Percentiles rank a stretch among this genome's conserved stretches.
These are phyloP conservation scores for Ramalina intermedia DNA, from an alignment of 495 filamentous ascomycete species.

Conservation along the genomic window DNA sequence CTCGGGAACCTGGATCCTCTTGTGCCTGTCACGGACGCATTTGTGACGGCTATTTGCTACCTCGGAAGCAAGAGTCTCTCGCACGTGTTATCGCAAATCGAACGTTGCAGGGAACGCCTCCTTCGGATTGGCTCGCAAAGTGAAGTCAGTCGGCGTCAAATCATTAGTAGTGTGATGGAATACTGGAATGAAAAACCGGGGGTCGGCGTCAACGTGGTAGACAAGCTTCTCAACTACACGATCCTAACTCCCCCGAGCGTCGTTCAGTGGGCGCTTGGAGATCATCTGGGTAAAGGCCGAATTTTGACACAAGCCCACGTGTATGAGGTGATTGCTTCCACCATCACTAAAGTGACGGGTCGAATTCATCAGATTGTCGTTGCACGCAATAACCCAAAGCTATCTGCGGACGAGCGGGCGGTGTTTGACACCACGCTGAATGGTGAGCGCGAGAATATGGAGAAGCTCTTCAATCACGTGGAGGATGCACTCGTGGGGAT, in stretches of 20 bases:
- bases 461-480: constrained; percentile 62
- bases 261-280: constrained; percentile 71
- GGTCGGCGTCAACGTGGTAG: constrained; percentile 81
- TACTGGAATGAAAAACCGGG: constrained; percentile 93
- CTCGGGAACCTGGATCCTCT: constrained; percentile 55
- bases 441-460: constrained; percentile 55
- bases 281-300: constrained; percentile 47
- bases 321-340: constrained; percentile 80
- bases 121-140: constrained; percentile 61
- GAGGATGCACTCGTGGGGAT: constrained; percentile 65
- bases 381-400: constrained; percentile 35
- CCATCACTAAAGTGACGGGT: constrained; percentile 82
- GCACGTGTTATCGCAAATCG: constrained; percentile 88
- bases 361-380: constrained; percentile 71
- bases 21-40: constrained; percentile 76
- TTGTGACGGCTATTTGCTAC: constrained; percentile 81
- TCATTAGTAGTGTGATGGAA: constrained; percentile 75
- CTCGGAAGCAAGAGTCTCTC: constrained; percentile 91
- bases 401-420: constrained; percentile 45
- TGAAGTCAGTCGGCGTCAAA: constrained; percentile 62
- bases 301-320: constrained; percentile 58
- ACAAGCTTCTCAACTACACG: constrained; percentile 95
- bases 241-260: constrained; percentile 74
- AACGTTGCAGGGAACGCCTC: constrained; percentile 86
- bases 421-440: constrained; percentile 50